Base-by-base conservation (phyloP, 306 rosid species). In the Parietaria judaica region DNA sequence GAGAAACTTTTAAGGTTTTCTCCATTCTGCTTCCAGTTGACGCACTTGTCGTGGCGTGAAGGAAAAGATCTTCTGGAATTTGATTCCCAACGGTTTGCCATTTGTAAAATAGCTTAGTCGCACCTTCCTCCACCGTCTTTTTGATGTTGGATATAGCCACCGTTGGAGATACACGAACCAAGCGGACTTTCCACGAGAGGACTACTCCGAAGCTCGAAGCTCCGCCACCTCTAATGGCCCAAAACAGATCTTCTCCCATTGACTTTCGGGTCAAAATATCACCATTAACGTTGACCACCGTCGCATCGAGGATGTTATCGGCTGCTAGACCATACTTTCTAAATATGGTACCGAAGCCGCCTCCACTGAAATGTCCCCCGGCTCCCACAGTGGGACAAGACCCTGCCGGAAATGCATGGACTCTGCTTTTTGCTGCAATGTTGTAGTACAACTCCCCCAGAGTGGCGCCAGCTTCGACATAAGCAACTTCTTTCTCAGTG, bases 181-280 rank as follows among this genome's bases (percentile, higher is more conserved):
- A 72, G 54, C 70, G 80, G 52, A 83, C 72, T 50, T 80, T 83
- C 85, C 83, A 83, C 71, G 85, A 64, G 1, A 86, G 81, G 55
- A 86, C 60, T 11, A 86, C 62, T 3, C 94, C 89, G 58, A 86
- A 83, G 52, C 94, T 86, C 63, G 66, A 78, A 1, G 83, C 95
- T 44, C 87, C 95, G 1, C 85, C 89, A 3, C 95, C 95, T 72
- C 85, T 65, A 15, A 86, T 81, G 7, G 86, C 95, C 90, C 90
- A 86, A 67, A 86, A 86, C 0, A 81, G 46, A 3, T 81, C 89
- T 43, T 86, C 85, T n/a, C 89, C 87, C 95, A 83, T 86, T 60
- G 84, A 58, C 23, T 65, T 47, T 35, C 85, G 68, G 35, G 83
- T 80, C 4, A 86, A 78, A 64, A 83, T 41, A 23, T 35, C 36